These are phyloP conservation scores for Vitis labrusca DNA, from an alignment of 164 flowering plant genomes.

Conservation along the genomic window DNA sequence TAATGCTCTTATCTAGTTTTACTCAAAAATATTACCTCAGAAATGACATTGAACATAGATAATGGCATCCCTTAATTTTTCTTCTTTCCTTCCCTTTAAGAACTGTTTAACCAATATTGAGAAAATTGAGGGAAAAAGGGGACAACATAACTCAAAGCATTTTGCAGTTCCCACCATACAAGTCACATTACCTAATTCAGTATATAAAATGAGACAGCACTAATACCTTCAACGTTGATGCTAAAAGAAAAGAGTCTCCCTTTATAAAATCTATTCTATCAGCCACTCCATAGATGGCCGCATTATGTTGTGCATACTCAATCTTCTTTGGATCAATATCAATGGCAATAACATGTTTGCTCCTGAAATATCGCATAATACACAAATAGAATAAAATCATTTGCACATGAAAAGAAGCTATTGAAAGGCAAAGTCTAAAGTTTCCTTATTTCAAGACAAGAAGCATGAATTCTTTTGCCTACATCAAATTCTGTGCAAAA, in stretches of 20 bases:
- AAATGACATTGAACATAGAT: background rate
- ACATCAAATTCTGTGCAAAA: no score
- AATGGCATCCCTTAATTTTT: background rate
- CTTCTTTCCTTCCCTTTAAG: background rate
- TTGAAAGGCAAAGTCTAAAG: background rate
- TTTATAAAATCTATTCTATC: conserved; percentile 70
- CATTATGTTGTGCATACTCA: conserved; percentile 81
- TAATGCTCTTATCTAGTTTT: no score
- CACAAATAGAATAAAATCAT: conserved; percentile 2
- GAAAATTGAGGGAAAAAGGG: background rate
- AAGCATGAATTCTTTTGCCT: no score
- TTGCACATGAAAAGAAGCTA: background rate
- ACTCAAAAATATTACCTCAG: no score
- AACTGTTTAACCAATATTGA: background rate
- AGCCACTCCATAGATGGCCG: conserved; percentile 79
- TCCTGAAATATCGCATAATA: conserved; percentile 37
- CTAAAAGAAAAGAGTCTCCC: conserved; percentile 73
- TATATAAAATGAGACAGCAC: background rate
- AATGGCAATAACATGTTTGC: conserved; percentile 76
- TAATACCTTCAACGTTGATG: conserved; percentile 73
- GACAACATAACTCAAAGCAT: background rate
- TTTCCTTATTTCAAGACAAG: no score
- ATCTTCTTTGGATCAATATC: conserved; percentile 90
- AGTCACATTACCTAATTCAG: background rate
- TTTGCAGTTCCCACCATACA: background rate